phyloP scores from a whole-genome alignment of 148 eudicot species.

The Rhododendron simsii region DNA sequence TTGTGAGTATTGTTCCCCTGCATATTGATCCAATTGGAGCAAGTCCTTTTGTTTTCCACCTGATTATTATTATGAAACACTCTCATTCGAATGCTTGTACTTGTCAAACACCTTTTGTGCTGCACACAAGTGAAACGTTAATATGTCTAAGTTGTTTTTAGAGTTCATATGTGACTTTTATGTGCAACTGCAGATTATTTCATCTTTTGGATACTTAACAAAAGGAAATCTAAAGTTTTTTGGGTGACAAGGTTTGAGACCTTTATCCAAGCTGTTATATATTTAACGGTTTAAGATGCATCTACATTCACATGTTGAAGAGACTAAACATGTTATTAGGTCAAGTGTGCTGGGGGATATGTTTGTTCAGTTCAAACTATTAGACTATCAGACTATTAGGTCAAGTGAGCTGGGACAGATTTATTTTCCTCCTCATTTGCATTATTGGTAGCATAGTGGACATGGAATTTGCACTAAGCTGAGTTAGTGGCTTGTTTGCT shows the following conservation, averaged over 20 bases:
- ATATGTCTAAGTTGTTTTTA: neutral
- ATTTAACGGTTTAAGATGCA: neutral
- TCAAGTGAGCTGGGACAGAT: neutral
- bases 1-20: slow-evolving; percentile 51
- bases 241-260: neutral
- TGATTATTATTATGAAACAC: neutral
- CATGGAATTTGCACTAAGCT: neutral
- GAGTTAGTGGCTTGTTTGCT: neutral
- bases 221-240: neutral
- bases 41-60: neutral
- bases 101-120: neutral
- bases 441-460: neutral
- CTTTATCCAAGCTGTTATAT: neutral
- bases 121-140: neutral
- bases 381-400: neutral
- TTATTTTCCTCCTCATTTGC: neutral
- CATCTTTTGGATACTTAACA: neutral
- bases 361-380: neutral
- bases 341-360: neutral
- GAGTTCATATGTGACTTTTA: neutral
- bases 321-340: neutral
- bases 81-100: neutral
- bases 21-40: neutral
- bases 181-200: neutral
- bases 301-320: neutral